Conservation (phyloP, 2,329 filamentous ascomycete genomes). For the Cercospora zeae-maydis region DNA sequence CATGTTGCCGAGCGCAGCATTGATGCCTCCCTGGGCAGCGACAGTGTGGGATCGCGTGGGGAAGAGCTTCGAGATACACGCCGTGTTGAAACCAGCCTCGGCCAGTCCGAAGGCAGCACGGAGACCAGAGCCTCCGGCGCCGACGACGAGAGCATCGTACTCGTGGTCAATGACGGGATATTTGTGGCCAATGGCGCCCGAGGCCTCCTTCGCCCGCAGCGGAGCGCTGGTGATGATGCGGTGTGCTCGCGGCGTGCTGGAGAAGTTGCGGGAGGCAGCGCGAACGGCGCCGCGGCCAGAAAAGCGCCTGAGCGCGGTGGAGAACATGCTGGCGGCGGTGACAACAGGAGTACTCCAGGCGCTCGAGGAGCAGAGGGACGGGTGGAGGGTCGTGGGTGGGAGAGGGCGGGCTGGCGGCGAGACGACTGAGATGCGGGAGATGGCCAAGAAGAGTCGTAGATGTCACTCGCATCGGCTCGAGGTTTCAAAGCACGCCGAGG, state of each 20-base stretch:
- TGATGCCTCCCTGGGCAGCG: constrained; percentile 74
- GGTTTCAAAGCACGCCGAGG: not conserved
- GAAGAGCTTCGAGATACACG: constrained; percentile 82
- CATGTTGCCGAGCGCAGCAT: constrained; percentile 89
- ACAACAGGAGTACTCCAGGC: not conserved
- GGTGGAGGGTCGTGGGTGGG: not conserved
- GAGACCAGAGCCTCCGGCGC: constrained; percentile 76
- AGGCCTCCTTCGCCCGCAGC: constrained; percentile 89
- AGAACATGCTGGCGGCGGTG: constrained; percentile 34
- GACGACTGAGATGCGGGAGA: not conserved
- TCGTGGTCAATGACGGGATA: constrained; percentile 99
- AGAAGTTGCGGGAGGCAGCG: constrained; percentile 64
- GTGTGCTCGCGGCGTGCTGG: constrained; percentile 76
- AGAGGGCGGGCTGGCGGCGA: not conserved
- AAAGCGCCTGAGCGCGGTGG: constrained; percentile 37
- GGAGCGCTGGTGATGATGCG: constrained; percentile 77
- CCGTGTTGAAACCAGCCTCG: constrained; percentile 85
- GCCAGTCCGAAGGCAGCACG: constrained; percentile 81
- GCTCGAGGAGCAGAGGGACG: not conserved
- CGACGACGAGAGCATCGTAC: constrained; percentile 95
- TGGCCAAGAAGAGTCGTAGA: constrained; percentile 3
- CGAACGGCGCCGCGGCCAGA: constrained; percentile 30
- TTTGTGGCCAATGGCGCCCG: constrained; percentile 78
- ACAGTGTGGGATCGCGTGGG: constrained; percentile 83
- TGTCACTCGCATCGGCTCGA: not conserved